Evolutionary conservation across 1,139 yeast genomes (phyloP).

Genomic region (Spathaspora sp.): DNA sequence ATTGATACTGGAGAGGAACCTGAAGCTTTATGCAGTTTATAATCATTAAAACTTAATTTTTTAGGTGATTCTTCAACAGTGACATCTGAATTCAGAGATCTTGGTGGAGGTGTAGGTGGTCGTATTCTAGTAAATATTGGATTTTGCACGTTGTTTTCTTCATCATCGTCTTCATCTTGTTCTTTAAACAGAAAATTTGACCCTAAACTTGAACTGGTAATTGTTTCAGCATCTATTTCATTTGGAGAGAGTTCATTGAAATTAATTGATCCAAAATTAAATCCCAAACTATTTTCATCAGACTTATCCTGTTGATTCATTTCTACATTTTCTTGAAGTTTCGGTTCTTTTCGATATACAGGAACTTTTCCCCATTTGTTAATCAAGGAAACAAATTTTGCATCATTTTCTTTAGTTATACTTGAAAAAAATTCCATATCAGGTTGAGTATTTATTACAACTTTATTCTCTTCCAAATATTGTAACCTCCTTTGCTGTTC

Average conservation of each 20-base stretch:
- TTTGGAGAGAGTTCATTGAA: constrained; percentile 2
- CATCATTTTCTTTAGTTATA: constrained; percentile 14
- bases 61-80: neutral
- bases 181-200: constrained; percentile 4
- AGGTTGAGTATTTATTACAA: constrained; percentile 19
- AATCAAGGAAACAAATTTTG: constrained; percentile 13
- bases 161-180: constrained; percentile 1
- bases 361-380: constrained; percentile 22
- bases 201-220: constrained; percentile 2
- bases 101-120: constrained; percentile 8
- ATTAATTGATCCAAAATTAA: constrained; percentile 4
- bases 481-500: constrained; percentile 6
- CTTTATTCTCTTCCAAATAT: constrained; percentile 11
- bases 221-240: neutral
- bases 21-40: constrained; percentile 4
- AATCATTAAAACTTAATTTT: constrained; percentile 7
- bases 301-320: neutral
- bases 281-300: constrained; percentile 1
- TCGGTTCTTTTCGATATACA: neutral
- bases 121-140: constrained; percentile 4
- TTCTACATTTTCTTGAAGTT: neutral
- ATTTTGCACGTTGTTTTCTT: neutral
- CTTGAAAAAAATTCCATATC: constrained; percentile 16
- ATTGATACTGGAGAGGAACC: neutral
- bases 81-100: neutral